Evolutionary conservation across 2,329 filamentous ascomycete species (phyloP).

Genomic region (Didymella exigua): DNA sequence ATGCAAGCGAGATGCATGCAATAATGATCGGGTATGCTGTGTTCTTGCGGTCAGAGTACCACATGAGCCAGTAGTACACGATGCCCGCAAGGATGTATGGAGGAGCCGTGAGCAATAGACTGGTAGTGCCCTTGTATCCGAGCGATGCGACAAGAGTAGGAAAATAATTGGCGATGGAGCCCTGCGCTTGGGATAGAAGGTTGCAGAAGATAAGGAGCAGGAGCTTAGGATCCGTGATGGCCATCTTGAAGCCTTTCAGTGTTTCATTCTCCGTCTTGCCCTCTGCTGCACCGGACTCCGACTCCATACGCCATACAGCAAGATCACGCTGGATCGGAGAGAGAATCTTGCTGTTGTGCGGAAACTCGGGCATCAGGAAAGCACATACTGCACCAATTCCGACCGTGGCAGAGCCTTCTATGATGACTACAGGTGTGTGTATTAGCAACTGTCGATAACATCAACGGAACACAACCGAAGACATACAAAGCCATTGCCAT

Average conservation of each 20-base stretch:
- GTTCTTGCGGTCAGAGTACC: constrained; percentile 52
- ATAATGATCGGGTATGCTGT: constrained; percentile 50
- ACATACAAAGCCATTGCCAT: constrained; percentile 35
- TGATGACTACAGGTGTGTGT: constrained; percentile 3
- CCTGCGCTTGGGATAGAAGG: constrained; percentile 62
- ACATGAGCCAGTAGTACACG: constrained; percentile 52
- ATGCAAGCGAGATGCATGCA: constrained; percentile 47
- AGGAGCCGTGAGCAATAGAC: constrained; percentile 61
- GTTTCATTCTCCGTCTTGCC: constrained; percentile 45
- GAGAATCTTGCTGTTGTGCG: constrained; percentile 24
- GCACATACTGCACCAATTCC: constrained; percentile 27
- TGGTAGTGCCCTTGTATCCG: constrained; percentile 60
- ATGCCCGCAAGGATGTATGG: constrained; percentile 61
- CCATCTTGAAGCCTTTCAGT: constrained; percentile 61
- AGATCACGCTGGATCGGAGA: constrained; percentile 21
- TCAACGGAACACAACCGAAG: background rate
- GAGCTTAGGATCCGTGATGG: constrained; percentile 63
- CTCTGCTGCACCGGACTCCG: constrained; percentile 25
- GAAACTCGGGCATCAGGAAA: constrained; percentile 29
- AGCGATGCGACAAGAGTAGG: constrained; percentile 60
- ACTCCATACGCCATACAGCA: constrained; percentile 29
- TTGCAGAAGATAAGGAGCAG: constrained; percentile 66
- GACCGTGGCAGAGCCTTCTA: constrained; percentile 26
- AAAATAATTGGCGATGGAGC: constrained; percentile 58
- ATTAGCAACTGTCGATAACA: background rate